A percentile compares a stretch with the other conserved stretches of the same genome.
Evolutionary conservation across 208 protist genomes (phyloP).

Genomic region (Trypanosomatidae sp.): DNA sequence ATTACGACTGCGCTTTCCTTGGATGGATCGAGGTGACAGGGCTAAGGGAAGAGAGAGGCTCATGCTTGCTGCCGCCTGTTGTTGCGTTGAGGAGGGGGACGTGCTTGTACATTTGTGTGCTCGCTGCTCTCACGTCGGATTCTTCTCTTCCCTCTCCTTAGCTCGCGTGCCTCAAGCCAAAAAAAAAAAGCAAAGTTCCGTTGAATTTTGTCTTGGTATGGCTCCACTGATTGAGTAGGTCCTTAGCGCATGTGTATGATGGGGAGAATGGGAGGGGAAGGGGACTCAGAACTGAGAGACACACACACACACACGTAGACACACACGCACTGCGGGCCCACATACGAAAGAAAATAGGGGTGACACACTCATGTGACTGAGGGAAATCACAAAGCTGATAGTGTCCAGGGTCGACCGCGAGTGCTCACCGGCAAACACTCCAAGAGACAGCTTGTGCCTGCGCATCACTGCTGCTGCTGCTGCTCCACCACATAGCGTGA

Average conservation of each 20-base stretch:
- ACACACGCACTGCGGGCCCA: not conserved
- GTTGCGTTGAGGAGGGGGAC: not conserved
- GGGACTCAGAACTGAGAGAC: not conserved
- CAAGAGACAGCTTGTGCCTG: not conserved
- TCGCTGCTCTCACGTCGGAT: not conserved
- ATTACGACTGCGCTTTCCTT: no score
- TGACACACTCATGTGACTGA: no score
- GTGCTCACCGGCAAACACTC: not conserved
- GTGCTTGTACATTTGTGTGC: not conserved
- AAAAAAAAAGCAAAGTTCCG: not conserved
- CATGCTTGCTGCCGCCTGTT: not conserved
- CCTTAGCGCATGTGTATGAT: not conserved
- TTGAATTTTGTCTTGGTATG: not conserved
- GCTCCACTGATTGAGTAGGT: not conserved
- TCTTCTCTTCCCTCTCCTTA: not conserved
- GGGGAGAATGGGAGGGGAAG: not conserved
- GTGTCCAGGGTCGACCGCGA: not conserved
- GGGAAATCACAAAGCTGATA: no score
- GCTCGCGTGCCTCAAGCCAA: not conserved
- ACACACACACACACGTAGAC: not conserved
- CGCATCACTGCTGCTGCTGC: conserved; percentile 25
- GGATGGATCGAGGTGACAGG: not conserved
- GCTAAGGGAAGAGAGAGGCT: not conserved
- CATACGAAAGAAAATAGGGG: not conserved
- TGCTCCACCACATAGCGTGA: conserved; percentile 40